Base-by-base conservation (phyloP, 2,329 filamentous ascomycete genomes). In the Alternaria sp. region DNA sequence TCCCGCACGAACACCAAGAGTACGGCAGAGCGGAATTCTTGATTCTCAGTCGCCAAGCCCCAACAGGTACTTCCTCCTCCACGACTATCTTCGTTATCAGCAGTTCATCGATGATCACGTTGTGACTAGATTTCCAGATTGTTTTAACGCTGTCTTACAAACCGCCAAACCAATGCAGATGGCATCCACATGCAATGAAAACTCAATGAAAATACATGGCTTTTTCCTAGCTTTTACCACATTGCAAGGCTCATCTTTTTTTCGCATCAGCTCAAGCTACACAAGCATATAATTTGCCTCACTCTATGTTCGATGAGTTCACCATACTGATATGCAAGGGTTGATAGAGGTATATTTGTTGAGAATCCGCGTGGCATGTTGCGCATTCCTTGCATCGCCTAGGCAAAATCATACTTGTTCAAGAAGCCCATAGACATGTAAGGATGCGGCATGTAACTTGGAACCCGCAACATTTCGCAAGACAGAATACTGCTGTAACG, bases 1-100 rank as follows among this genome's bases (percentile, higher is more conserved):
- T 56, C 53, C 53, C 53, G 53, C 53, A 46, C 53, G 40, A 56
- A 56, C 12, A 44, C 53, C 53, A 56, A 56, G 53, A 56, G 53
- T 46, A 46, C 40, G 44, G 53, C 53, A 46, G 40, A 45, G 53
- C 53, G 26, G 53, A 45, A 52, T 40, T 40, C 49, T 52, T 52
- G 49, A 52, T 40, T 52, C 25, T 32, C 36, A 47, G 15, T 43
- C 25, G 53, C 53, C 53, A 56, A 56, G 53, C 53, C 44, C 32
- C 43, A 17, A 56, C 36, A 32, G 19, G 19, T 36, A 32, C 43
- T 8, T 56, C 21, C 53, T 56, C 52, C 53, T 17, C 36, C 53
- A 56, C 4, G 23, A 40, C 28, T 10, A 36, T n/a, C 19, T 10
- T 52, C 13, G 9, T 21, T 21, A 40, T 23, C 49, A 40, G 19